Conservation (phyloP, 108 stramenopile species). For the Pseudonitzschia pungens region DNA sequence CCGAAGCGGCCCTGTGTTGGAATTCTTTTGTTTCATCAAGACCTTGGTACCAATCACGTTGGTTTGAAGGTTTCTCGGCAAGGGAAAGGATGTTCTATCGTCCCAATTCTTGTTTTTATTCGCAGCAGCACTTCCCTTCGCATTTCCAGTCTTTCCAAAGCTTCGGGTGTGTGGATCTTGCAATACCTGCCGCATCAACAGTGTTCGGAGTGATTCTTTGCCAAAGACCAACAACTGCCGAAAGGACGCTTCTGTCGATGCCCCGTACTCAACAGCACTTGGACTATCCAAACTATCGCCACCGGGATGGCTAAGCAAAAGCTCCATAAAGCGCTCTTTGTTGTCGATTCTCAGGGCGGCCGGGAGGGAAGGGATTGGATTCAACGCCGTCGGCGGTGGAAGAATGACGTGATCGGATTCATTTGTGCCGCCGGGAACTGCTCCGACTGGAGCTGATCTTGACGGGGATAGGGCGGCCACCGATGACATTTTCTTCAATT, state of each 20-base stretch:
- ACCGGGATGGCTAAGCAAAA: slow-evolving; percentile 27
- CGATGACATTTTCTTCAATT: neutral
- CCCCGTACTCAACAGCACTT: neutral
- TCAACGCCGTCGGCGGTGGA: slow-evolving; percentile 45
- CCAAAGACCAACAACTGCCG: slow-evolving; percentile 59
- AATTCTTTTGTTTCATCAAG: slow-evolving; percentile 17
- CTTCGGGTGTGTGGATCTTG: slow-evolving; percentile 46
- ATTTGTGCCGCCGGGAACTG: neutral
- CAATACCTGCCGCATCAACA: slow-evolving; percentile 54
- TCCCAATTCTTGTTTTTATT: slow-evolving; percentile 50
- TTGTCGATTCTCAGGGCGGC: slow-evolving; percentile 60
- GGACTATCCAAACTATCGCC: neutral
- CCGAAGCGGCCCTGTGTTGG: neutral
- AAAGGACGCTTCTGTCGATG: neutral
- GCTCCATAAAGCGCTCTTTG: slow-evolving; percentile 40
- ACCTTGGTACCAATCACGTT: slow-evolving; percentile 45
- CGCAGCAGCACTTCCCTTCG: slow-evolving; percentile 15
- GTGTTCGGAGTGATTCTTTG: slow-evolving; percentile 38
- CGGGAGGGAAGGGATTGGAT: slow-evolving; percentile 51
- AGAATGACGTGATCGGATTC: slow-evolving; percentile 38
- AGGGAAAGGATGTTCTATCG: slow-evolving; percentile 21
- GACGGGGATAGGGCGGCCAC: neutral
- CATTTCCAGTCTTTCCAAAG: slow-evolving; percentile 16
- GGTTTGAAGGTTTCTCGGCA: slow-evolving; percentile 31
- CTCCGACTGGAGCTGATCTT: neutral